Evolutionary conservation across 1,284 basidiomycete genomes (phyloP).

Genomic region (Trichosporon faecale): DNA sequence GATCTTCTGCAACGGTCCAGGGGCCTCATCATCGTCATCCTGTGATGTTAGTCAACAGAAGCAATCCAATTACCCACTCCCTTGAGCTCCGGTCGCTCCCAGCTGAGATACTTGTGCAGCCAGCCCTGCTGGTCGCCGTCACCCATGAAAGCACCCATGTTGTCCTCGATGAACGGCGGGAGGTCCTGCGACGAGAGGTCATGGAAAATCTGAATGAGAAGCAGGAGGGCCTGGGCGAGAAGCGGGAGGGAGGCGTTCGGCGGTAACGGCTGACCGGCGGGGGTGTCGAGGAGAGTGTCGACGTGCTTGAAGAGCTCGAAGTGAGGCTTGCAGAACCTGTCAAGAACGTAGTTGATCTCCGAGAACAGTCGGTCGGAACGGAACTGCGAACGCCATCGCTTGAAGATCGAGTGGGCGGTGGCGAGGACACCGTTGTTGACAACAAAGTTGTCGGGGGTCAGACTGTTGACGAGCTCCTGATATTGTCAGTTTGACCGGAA

Average conservation of each 20-base stretch:
- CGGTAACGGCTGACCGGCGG: constrained; percentile 43
- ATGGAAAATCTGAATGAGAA: constrained; percentile 83
- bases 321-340: constrained; percentile 78
- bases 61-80: constrained; percentile 51
- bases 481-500: constrained; percentile 16
- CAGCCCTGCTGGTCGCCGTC: constrained; percentile 59
- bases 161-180: constrained; percentile 90
- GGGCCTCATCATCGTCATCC: constrained; percentile 72
- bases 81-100: constrained; percentile 67
- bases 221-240: constrained; percentile 70
- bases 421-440: constrained; percentile 86
- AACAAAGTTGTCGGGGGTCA: constrained; percentile 74
- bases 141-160: constrained; percentile 75
- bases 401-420: constrained; percentile 94
- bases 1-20: constrained; percentile 79
- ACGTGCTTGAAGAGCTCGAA: constrained; percentile 70
- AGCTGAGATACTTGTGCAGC: constrained; percentile 73
- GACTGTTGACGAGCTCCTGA: constrained; percentile 77
- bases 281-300: constrained; percentile 53
- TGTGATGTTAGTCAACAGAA: constrained; percentile 44
- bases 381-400: constrained; percentile 85
- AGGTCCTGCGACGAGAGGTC: constrained; percentile 95
- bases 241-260: constrained; percentile 49
- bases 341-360: constrained; percentile 88
- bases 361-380: constrained; percentile 82